These are phyloP conservation scores for Rutstroemia sydowiana DNA, from an alignment of 2,329 filamentous ascomycete species.

Conservation along the genomic window DNA sequence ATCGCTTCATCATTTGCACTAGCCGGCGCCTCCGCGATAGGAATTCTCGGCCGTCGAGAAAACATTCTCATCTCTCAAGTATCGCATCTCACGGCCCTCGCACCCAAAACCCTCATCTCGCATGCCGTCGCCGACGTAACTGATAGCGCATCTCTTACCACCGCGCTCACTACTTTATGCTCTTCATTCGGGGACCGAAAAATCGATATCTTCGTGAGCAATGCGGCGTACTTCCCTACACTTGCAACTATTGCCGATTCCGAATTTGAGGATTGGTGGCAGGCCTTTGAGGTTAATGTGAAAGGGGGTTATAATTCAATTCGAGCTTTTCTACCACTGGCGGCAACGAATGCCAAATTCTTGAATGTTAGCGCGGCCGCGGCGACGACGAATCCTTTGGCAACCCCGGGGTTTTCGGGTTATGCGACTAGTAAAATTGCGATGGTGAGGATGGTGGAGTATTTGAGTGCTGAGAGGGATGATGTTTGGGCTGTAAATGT, in stretches of 20 bases:
- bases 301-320: conserved; percentile 28
- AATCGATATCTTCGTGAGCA: conserved; percentile 35
- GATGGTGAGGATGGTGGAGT: conserved; percentile 35
- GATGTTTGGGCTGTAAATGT: conserved; percentile 34
- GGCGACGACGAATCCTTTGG: conserved; percentile 16
- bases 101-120: conserved; percentile 18
- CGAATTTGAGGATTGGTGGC: conserved; percentile 28
- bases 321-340: conserved; percentile 24
- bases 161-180: neutral
- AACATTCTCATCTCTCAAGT: conserved; percentile 11
- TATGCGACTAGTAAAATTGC: conserved; percentile 39
- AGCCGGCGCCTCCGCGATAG: conserved; percentile 22
- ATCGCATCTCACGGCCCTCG: neutral
- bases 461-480: conserved; percentile 35
- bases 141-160: conserved; percentile 7
- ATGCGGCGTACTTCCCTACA: conserved; percentile 30
- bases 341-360: conserved; percentile 2
- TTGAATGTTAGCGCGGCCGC: conserved; percentile 7
- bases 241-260: conserved; percentile 23
- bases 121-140: conserved; percentile 21
- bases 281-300: conserved; percentile 30
- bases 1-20: conserved; percentile 15
- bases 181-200: neutral
- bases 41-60: conserved; percentile 23
- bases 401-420: conserved; percentile 29